Evolutionary conservation across 805 yeast genomes (phyloP), one percentile per base, ranked within the genome.

Genomic region (Priceomyces haplophilus): DNA sequence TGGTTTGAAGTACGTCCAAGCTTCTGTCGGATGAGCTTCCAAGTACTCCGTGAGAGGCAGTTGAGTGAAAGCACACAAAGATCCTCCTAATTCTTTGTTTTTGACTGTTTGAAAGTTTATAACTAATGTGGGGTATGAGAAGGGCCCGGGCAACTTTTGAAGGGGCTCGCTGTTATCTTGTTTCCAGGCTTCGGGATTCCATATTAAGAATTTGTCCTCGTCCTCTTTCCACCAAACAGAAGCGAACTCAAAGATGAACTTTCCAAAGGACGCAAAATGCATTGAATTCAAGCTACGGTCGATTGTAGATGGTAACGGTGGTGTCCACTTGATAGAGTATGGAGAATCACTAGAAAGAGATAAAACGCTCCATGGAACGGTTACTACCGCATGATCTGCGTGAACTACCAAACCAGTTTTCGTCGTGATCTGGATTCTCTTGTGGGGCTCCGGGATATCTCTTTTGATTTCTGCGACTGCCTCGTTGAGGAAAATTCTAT

Each of bases 311-410:
- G 65, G 65, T 16, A 62, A 50, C 10, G 48, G 42, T 21, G 67
- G 59, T 38, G 45, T 39, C 69, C 67, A 55, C 25, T 56, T 58
- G 21, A 84, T 76, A 13, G 73, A 73, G 4, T 82, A 82, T 8
- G 60, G 56, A n/a, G 54, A 47, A 4, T 44, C 35, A 2, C 54
- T 46, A 0, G 64, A 59, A 3, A 78, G 52, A 43, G 76, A 77
- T 29, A 88, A 63, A 3, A 85, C 73, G 27, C 90, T 84, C 47
- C 84, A 84, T 0, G 97, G 96, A 4, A 86, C 79, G 0, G 96
- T 81, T 5, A 87, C 84, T 11, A 89, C 71, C 21, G 79, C 66
- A 55, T 79, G 83, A 37, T 85, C 80, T 23, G 80, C 72, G 2
- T 50, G 48, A 25, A 68, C 59, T 4, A 34, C 46, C 2, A 47